Percentiles rank a stretch among this genome's conserved stretches.
Conservation (phyloP, 225 moss, liverwort and hornwort genomes). For the Polytrichum commune region DNA sequence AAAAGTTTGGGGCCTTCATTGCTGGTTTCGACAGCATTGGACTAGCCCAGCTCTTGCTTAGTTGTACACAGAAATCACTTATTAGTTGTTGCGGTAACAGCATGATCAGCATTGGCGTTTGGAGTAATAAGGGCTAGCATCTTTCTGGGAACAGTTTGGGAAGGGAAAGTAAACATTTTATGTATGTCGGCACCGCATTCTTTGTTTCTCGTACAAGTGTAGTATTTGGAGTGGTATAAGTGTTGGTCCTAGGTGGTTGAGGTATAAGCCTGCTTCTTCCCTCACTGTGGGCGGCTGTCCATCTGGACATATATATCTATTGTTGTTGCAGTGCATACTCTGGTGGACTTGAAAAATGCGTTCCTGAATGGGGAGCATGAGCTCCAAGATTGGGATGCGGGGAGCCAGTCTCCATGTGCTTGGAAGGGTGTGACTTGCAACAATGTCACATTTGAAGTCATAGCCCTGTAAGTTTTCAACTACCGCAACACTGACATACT, state of each 20-base stretch:
- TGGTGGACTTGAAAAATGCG: conserved; percentile 34
- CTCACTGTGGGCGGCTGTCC: neutral
- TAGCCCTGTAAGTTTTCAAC: conserved; percentile 31
- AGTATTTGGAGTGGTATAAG: no score
- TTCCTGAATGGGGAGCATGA: conserved; percentile 36
- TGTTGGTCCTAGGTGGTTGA: neutral
- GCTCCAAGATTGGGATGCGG: conserved; percentile 45
- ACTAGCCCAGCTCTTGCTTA: no score
- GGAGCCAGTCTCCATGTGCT: conserved; percentile 47
- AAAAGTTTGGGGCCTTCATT: no score
- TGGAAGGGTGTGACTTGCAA: conserved; percentile 51
- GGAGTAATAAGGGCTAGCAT: neutral
- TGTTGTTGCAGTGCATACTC: conserved; percentile 27
- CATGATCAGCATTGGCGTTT: no score
- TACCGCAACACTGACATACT: neutral
- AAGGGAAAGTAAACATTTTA: neutral
- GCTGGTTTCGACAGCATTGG: no score
- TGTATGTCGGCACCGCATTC: neutral
- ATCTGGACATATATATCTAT: neutral
- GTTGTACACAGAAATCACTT: no score
- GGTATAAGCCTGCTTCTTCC: neutral
- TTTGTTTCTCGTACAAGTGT: neutral
- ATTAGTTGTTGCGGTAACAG: no score
- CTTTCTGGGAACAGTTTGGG: neutral
- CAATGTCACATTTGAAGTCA: conserved; percentile 55